Evolutionary conservation across 345 rosid genomes (phyloP).

Genomic region (Rhizophora mangle): DNA sequence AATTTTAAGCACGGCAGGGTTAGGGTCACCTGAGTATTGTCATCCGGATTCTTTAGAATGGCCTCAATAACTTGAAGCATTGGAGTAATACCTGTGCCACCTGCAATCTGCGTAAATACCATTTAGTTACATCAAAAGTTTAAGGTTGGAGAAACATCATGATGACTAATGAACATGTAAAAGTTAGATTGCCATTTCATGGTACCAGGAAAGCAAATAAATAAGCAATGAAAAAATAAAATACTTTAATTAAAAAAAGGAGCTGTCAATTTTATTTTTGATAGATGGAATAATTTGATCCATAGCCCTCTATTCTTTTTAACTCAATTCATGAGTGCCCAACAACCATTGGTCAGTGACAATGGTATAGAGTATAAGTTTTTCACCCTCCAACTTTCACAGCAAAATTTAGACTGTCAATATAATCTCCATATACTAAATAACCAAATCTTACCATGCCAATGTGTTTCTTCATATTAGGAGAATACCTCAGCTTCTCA

Average conservation of each 20-base stretch:
- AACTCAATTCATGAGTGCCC: background rate
- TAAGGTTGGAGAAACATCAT: background rate
- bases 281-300: background rate
- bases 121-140: slow-evolving; percentile 6
- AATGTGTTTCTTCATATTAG: slow-evolving; percentile 95
- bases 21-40: slow-evolving; percentile 71
- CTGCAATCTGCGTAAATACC: slow-evolving; percentile 60
- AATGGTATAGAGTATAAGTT: background rate
- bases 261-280: background rate
- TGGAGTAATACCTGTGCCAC: slow-evolving; percentile 95
- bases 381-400: background rate
- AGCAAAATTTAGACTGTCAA: background rate
- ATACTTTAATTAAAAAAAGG: background rate
- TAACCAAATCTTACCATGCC: slow-evolving; percentile 72
- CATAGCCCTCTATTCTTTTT: background rate
- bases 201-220: background rate
- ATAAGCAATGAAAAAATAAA: background rate
- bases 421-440: slow-evolving; percentile 1
- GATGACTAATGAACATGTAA: slow-evolving; percentile 1
- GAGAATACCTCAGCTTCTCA: slow-evolving; percentile 80
- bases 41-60: slow-evolving; percentile 78
- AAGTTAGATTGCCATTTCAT: background rate
- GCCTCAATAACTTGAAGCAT: slow-evolving; percentile 96
- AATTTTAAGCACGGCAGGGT: background rate
- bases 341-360: background rate